phyloP scores from a whole-genome alignment of 192 early-diverging fungal species.

The Backusella morwellensis region DNA sequence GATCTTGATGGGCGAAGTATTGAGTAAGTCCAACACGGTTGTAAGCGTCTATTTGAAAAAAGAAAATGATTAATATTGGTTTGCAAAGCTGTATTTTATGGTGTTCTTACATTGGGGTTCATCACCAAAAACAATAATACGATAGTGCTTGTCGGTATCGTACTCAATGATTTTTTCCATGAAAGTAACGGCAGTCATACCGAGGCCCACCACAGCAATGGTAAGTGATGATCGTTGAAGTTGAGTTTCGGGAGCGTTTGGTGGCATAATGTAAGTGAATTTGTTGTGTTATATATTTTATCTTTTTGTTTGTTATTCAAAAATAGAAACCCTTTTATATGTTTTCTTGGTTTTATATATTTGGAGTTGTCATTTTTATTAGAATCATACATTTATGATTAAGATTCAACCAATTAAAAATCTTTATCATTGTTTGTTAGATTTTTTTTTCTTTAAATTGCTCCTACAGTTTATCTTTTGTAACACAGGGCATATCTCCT shows the following conservation, averaged over 20 bases:
- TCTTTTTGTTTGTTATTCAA: background rate
- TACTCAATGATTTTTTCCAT: slow-evolving; percentile 60
- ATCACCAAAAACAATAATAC: slow-evolving; percentile 54
- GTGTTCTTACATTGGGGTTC: slow-evolving; percentile 14
- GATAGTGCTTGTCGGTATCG: slow-evolving; percentile 47
- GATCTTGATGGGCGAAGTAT: slow-evolving; percentile 55
- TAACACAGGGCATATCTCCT: background rate
- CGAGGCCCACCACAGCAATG: slow-evolving; percentile 61
- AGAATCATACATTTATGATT: background rate
- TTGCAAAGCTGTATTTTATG: background rate
- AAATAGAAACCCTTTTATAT: background rate
- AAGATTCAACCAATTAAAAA: background rate
- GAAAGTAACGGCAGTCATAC: slow-evolving; percentile 67
- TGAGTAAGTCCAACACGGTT: slow-evolving; percentile 66
- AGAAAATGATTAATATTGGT: too few species aligned
- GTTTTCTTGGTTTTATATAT: background rate
- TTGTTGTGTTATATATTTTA: background rate
- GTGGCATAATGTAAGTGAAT: background rate
- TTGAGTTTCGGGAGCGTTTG: background rate
- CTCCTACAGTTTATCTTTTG: background rate
- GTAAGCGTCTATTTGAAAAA: slow-evolving; percentile 64
- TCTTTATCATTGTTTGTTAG: background rate
- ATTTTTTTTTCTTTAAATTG: background rate
- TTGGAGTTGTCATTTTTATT: background rate
- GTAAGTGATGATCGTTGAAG: background rate